Percentiles rank a stretch among this genome's conserved stretches.
Conservation (phyloP, 2,329 filamentous ascomycete genomes). For the Beauveria varroae region DNA sequence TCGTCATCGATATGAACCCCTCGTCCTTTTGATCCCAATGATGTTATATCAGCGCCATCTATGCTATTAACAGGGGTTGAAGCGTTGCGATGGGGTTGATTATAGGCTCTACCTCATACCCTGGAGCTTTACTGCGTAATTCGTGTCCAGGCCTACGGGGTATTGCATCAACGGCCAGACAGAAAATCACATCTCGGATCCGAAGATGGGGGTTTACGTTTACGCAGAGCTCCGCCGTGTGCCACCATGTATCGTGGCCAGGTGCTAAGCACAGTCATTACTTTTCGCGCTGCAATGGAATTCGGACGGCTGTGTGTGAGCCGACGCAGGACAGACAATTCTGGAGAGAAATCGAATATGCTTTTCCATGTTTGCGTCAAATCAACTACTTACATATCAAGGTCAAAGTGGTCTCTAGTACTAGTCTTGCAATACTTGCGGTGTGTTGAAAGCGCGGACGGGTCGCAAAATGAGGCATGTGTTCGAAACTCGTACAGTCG, state of each 20-base stretch:
- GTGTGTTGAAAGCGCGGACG: not conserved
- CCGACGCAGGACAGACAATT: too few species aligned
- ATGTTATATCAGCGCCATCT: constrained; percentile 32
- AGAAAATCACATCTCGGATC: constrained; percentile 29
- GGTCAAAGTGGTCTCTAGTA: too few species aligned
- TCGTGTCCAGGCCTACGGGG: constrained; percentile 53
- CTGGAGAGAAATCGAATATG: too few species aligned
- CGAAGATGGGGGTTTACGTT: constrained; percentile 23
- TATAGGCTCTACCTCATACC: constrained; percentile 25
- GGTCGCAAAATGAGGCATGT: too few species aligned
- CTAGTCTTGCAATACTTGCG: not conserved
- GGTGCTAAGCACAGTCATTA: constrained; percentile 33
- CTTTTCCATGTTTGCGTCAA: too few species aligned
- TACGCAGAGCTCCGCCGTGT: constrained; percentile 15
- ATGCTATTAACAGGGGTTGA: constrained; percentile 34
- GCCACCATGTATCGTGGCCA: constrained; percentile 29
- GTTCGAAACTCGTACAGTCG: too few species aligned
- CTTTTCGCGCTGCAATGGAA: too few species aligned
- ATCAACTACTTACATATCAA: too few species aligned
- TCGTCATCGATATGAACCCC: constrained; percentile 27
- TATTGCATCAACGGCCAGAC: constrained; percentile 35
- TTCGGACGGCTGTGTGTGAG: too few species aligned
- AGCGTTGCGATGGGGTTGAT: constrained; percentile 41
- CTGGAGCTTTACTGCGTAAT: constrained; percentile 19
- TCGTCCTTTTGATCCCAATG: constrained; percentile 31